Base-by-base conservation (phyloP, 1,139 yeast genomes). In the Meyerozyma guilliermondii region DNA sequence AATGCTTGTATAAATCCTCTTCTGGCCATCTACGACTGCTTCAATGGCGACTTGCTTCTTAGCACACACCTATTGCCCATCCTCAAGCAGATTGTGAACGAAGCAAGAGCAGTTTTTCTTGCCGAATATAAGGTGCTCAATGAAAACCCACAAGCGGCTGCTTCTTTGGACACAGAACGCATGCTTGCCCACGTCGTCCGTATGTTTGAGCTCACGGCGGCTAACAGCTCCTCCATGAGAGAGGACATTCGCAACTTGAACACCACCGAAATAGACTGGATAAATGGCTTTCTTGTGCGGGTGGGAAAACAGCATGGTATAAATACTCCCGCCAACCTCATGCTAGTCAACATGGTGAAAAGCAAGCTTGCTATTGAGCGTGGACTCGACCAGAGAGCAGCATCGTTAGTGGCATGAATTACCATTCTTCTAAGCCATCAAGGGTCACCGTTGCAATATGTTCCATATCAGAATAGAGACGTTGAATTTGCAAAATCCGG, bases 141-240 rank as follows among this genome's bases (percentile, higher is more conserved):
- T 7, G 36, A 46, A 2, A 52, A 64, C 3, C 72, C 77, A 0
- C 71, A 68, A 44, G 64, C 74, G 2, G 50, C 55, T 24, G 55
- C 68, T 39, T 58, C 51, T 27, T 58, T 84, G 35, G 65, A 72
- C 45, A 62, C 65, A 1, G 66, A 69, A 2, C 55, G 78, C 14
- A 62, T 86, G 49, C 54, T 76, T 17, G 59, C 68, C 24, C 59
- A 71, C 3, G 83, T 83, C 6, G 47, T 66, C 16, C 68, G 73
- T 4, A 75, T 77, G 9, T 66, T 80, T 34, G 62, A 71, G 45
- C 40, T 54, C 30, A 74, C 83, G 20, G 72, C 76, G 0, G 60
- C 70, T 39, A 92, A 89, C 62, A 79, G 84, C 41, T 81, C 94
- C 7, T 87, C 96, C 2, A 92, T 91, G 98, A 74, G 95, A 53